phyloP scores from a whole-genome alignment of 306 rosid genomes.

The Lithocarpus polystachyus region DNA sequence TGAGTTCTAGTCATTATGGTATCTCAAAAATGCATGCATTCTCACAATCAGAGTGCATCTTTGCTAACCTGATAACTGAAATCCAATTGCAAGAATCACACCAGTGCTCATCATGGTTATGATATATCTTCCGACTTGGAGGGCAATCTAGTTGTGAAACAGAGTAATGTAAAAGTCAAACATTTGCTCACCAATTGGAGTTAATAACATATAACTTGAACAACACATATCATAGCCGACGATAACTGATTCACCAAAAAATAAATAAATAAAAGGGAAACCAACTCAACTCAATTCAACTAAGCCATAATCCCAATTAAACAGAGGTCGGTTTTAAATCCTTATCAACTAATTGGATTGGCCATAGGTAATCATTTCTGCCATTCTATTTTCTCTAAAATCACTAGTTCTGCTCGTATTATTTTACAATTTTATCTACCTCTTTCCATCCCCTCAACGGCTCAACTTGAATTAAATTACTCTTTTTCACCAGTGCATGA shows the following conservation, averaged over 20 bases:
- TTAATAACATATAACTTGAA: neutral
- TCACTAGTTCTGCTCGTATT: too few relatives aligned
- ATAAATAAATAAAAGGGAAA: neutral
- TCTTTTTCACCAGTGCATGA: too few relatives aligned
- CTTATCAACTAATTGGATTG: too few relatives aligned
- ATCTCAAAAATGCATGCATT: neutral
- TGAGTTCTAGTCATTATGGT: neutral
- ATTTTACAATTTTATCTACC: too few relatives aligned
- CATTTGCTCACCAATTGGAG: neutral
- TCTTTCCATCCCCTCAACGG: too few relatives aligned
- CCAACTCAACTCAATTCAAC: too few relatives aligned
- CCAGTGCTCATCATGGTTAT: conserved; percentile 99
- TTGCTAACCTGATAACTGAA: conserved; percentile 82
- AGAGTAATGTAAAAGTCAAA: neutral
- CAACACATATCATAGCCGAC: neutral
- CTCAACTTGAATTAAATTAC: too few relatives aligned
- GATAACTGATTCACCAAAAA: neutral
- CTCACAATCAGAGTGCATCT: conserved; percentile 8
- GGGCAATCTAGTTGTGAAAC: conserved; percentile 51
- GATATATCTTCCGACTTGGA: conserved; percentile 89
- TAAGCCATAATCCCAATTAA: too few relatives aligned
- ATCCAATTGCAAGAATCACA: conserved; percentile 74
- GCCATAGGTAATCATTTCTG: too few relatives aligned
- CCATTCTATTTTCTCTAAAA: too few relatives aligned
- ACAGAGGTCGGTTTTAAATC: too few relatives aligned